Conservation (phyloP, 2,329 filamentous ascomycete genomes). For the Ceratocystis papillata region DNA sequence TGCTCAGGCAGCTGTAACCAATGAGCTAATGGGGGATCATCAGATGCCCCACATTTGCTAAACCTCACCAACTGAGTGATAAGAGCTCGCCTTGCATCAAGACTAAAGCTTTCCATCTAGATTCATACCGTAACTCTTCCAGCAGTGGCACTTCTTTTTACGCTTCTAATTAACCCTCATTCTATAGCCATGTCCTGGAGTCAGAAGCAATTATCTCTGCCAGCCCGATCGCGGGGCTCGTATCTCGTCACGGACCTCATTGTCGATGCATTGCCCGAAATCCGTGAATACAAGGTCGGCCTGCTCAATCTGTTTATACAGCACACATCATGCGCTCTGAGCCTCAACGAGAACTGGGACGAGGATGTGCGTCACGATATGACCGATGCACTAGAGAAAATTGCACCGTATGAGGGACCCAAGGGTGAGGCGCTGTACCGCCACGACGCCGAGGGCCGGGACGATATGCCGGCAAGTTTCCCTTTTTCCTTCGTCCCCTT, state of each 20-base stretch:
- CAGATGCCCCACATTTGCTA: slow-evolving; percentile 3
- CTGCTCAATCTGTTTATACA: slow-evolving; percentile 85
- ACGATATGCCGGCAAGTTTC: slow-evolving; percentile 75
- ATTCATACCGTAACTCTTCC: neutral
- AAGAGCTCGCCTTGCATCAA: neutral
- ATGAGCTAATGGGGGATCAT: neutral
- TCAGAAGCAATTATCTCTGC: slow-evolving; percentile 76
- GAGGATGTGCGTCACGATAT: slow-evolving; percentile 80
- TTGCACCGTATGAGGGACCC: slow-evolving; percentile 67
- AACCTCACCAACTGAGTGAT: neutral
- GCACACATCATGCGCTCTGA: slow-evolving; percentile 85
- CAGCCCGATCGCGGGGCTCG: slow-evolving; percentile 64
- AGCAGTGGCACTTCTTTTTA: neutral
- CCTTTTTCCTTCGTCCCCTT: neutral
- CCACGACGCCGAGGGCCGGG: slow-evolving; percentile 74
- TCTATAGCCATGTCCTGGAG: slow-evolving; percentile 55
- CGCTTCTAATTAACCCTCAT: slow-evolving; percentile 23
- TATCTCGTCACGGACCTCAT: slow-evolving; percentile 83
- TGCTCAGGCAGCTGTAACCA: neutral
- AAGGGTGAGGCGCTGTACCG: slow-evolving; percentile 67
- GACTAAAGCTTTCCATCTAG: neutral
- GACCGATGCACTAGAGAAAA: slow-evolving; percentile 83
- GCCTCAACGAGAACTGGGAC: slow-evolving; percentile 87
- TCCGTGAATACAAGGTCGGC: slow-evolving; percentile 72
- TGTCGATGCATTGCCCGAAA: slow-evolving; percentile 60